These are phyloP conservation scores for Pleurotus platypus DNA, from an alignment of 768 basidiomycete species.

Conservation along the genomic window DNA sequence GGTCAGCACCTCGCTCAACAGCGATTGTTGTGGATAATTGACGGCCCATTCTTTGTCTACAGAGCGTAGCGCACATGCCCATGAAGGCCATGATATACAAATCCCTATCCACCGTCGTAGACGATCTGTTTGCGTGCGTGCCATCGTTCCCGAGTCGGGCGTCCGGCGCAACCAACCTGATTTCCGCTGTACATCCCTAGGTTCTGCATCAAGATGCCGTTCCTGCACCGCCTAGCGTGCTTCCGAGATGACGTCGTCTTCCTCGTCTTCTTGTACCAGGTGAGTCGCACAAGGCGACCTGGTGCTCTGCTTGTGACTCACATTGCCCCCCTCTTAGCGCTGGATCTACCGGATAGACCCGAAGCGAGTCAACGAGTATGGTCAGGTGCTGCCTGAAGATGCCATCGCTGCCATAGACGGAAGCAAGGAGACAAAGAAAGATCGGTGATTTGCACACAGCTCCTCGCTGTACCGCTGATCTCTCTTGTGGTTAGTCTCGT, in stretches of 20 bases:
- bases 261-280: conserved; percentile 90
- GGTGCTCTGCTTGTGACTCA: conserved; percentile 9
- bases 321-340: conserved; percentile 45
- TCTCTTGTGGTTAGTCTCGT: conserved; percentile 1
- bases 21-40: conserved; percentile 6
- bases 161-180: conserved; percentile 13
- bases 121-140: conserved; percentile 83
- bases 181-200: conserved; percentile 31
- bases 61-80: conserved; percentile 97
- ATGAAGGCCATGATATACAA: conserved; percentile 99
- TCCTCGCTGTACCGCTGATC: background rate
- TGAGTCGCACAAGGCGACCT: conserved; percentile 27
- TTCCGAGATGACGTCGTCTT: conserved; percentile 92
- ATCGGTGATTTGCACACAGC: conserved; percentile 19
- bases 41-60: conserved; percentile 16
- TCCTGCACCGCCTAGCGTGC: conserved; percentile 72
- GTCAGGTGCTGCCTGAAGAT: conserved; percentile 69
- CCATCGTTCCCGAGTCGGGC: conserved; percentile 8
- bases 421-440: conserved; percentile 55
- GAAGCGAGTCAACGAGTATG: conserved; percentile 94
- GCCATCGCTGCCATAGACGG: conserved; percentile 34
- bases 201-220: conserved; percentile 96
- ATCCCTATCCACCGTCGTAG: conserved; percentile 83
- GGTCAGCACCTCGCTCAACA: conserved; percentile 41
- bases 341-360: conserved; percentile 98